Evolutionary conservation across 257 asterid species (phyloP), one percentile per base, ranked within the genome.

Genomic region (Linderniella brevidens): DNA sequence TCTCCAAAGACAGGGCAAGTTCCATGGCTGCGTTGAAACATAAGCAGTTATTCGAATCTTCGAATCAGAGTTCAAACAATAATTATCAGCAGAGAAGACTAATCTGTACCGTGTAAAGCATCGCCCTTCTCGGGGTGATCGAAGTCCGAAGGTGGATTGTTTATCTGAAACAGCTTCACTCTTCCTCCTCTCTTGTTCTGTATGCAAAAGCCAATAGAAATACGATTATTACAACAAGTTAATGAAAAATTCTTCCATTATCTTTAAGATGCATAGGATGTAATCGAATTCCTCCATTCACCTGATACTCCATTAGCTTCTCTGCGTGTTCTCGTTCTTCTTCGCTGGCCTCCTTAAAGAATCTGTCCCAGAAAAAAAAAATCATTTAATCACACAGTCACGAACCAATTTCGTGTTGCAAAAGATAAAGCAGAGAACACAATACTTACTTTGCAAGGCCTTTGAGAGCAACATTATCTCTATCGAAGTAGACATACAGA

Each of bases 321-420:
- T 84, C 87, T 36, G 93, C 98, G 57, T 78, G 95, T 5, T 76
- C 95, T 64, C 82, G 72, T 70, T 84, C 95, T 70, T 84, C 93
- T 37, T 61, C 62, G 62, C 95, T 84, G 2, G 92, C 64, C 62
- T 76, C 95, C 71, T 78, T 78, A 35, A 88, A 84, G 52, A 78
- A 88, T 64, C 98, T 88, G 59, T 44, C 65, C 57, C 49, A 17
- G 50, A 17, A 56, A 17, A 58, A 66, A 5, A 11, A 11, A 17
- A 17, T 44, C 15, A 44, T 12, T 9, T 2, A 25, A 13, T 0
- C 17, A 1, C n/a, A 11, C 10, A 29, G 19, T 11, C 1, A 18
- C 4, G 13, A 13, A 41, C 17, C 17, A 32, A 52, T 6, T 1
- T 35, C 5, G 13, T 10, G 18, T 11, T 46, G 25, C 48, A 37